Evolutionary conservation across 1,139 yeast genomes (phyloP).

Genomic region (Nematodospora anomalae): DNA sequence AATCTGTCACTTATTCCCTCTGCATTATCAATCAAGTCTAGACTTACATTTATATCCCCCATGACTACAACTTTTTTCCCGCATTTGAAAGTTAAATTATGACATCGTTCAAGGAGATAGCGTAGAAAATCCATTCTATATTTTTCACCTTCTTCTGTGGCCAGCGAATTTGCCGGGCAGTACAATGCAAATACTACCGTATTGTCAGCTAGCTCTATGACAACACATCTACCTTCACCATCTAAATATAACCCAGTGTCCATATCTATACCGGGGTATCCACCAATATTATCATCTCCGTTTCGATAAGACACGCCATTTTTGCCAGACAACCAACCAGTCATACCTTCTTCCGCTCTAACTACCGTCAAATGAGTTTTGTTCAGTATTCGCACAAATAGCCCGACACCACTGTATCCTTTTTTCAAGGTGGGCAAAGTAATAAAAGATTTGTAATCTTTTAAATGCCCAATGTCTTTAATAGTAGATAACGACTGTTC

Average conservation of each 20-base stretch:
- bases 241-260: constrained; percentile 55
- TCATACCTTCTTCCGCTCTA: constrained; percentile 87
- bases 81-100: constrained; percentile 40
- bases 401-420: constrained; percentile 92
- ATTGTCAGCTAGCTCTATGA: constrained; percentile 66
- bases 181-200: constrained; percentile 73
- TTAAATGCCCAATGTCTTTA: constrained; percentile 53
- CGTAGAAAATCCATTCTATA: constrained; percentile 60
- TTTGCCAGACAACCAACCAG: constrained; percentile 55
- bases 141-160: constrained; percentile 67
- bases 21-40: constrained; percentile 82
- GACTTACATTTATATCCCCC: constrained; percentile 86
- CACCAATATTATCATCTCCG: constrained; percentile 57
- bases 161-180: constrained; percentile 87
- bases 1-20: constrained; percentile 55
- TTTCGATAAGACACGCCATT: constrained; percentile 22
- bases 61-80: constrained; percentile 73
- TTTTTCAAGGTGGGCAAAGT: constrained; percentile 64
- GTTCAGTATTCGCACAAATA: constrained; percentile 64
- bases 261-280: constrained; percentile 54
- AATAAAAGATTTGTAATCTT: constrained; percentile 63
- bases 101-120: constrained; percentile 59
- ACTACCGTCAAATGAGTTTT: constrained; percentile 47
- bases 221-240: constrained; percentile 79
- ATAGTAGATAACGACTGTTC: constrained; percentile 42